A percentile compares a stretch with the other conserved stretches of the same genome.
These are phyloP conservation scores for Mycena rosella DNA, from an alignment of 768 basidiomycete genomes.

Conservation along the genomic window DNA sequence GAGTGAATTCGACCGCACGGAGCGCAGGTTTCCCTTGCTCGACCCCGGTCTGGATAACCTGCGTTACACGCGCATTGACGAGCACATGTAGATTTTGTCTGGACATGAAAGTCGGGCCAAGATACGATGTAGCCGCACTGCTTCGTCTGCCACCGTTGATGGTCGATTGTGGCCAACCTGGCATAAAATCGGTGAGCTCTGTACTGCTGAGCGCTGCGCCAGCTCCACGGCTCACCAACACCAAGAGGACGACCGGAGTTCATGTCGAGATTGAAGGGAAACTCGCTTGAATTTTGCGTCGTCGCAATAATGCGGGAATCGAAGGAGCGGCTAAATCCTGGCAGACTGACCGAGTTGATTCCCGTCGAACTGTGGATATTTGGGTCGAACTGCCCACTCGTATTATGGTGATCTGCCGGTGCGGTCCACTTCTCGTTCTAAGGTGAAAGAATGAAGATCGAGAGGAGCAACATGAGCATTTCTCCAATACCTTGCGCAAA, in stretches of 20 bases:
- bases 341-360: too few relatives aligned
- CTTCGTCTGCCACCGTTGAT: slow-evolving; percentile 40
- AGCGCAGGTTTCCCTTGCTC: slow-evolving; percentile 15
- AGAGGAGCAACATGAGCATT: too few relatives aligned
- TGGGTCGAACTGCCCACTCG: too few relatives aligned
- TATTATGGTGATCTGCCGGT: slow-evolving; percentile 48
- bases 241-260: slow-evolving; percentile 51
- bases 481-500: too few relatives aligned
- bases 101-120: slow-evolving; percentile 38
- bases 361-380: too few relatives aligned
- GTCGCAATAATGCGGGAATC: slow-evolving; percentile 45
- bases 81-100: slow-evolving; percentile 46
- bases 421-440: slow-evolving; percentile 49
- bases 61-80: slow-evolving; percentile 37
- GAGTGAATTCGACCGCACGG: slow-evolving; percentile 20
- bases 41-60: slow-evolving; percentile 27
- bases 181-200: too few relatives aligned
- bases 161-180: slow-evolving; percentile 41
- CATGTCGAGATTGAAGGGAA: slow-evolving; percentile 52
- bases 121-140: slow-evolving; percentile 45
- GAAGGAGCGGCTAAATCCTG: slow-evolving; percentile 43
- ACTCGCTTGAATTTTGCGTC: slow-evolving; percentile 41
- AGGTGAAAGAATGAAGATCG: too few relatives aligned
- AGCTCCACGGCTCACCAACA: too few relatives aligned
- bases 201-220: too few relatives aligned